A percentile compares a stretch with the other conserved stretches of the same genome.
Conservation (phyloP, 2,329 filamentous ascomycete species). For the Hymenoscyphus albidus region DNA sequence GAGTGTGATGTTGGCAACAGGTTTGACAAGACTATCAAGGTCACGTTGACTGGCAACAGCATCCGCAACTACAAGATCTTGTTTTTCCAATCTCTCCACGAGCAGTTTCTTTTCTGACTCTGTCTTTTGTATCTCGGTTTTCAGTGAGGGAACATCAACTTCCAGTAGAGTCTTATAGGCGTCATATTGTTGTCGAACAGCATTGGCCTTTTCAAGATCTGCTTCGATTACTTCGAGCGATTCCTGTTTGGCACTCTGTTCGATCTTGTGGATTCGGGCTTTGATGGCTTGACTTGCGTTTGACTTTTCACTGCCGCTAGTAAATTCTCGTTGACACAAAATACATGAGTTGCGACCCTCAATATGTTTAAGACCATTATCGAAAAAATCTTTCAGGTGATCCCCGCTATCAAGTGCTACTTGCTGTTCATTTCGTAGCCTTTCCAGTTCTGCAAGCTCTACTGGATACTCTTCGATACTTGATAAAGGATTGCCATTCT, state of each 20-base stretch:
- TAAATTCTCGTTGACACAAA: constrained; percentile 70
- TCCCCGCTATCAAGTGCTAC: constrained; percentile 67
- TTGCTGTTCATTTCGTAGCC: constrained; percentile 48
- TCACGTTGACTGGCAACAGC: constrained; percentile 65
- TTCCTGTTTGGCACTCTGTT: constrained; percentile 58
- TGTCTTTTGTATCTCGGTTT: constrained; percentile 58
- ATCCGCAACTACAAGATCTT: constrained; percentile 63
- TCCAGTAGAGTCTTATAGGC: constrained; percentile 64
- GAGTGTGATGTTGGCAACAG: constrained; percentile 70
- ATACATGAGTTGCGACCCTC: constrained; percentile 69
- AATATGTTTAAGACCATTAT: constrained; percentile 61
- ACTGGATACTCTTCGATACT: constrained; percentile 52
- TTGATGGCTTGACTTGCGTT: constrained; percentile 65
- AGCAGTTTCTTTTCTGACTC: constrained; percentile 60
- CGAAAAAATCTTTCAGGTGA: constrained; percentile 68
- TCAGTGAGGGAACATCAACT: constrained; percentile 66
- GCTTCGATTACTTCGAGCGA: constrained; percentile 51
- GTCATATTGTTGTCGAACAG: constrained; percentile 66
- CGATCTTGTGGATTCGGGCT: constrained; percentile 56
- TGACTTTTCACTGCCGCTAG: constrained; percentile 56
- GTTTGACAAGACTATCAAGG: constrained; percentile 71
- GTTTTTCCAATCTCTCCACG: constrained; percentile 59
- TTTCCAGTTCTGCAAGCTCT: constrained; percentile 47
- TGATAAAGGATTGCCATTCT: constrained; percentile 38
- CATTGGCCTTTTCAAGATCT: constrained; percentile 56